A percentile compares a stretch with the other conserved stretches of the same genome.
These are phyloP conservation scores for Naganishia kalamii DNA, from an alignment of 768 basidiomycete species.

Conservation along the genomic window DNA sequence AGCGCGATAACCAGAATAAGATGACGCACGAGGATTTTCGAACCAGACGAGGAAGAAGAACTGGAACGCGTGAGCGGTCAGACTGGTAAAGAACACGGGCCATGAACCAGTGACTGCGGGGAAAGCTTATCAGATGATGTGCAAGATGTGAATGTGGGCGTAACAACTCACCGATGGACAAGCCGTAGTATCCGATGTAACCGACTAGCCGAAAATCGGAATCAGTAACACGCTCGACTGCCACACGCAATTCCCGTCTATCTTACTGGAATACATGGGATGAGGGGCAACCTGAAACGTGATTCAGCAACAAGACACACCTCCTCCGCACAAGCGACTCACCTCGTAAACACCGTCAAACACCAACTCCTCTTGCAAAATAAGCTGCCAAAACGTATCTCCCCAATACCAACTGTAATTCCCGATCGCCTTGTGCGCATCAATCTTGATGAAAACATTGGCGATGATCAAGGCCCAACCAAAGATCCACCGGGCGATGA, in stretches of 20 bases:
- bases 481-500: conserved; percentile 79
- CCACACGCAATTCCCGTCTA: conserved; percentile 51
- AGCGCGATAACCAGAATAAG: not conserved
- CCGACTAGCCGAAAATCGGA: conserved; percentile 27
- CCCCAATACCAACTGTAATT: conserved; percentile 98
- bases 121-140: not conserved
- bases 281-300: conserved; percentile 45
- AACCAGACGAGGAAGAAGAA: conserved; percentile 93
- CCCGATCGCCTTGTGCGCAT: conserved; percentile 94
- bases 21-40: conserved; percentile 77
- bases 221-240: not conserved
- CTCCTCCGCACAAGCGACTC: conserved; percentile 56
- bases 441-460: conserved; percentile 97
- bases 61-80: conserved; percentile 91
- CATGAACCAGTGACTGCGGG: conserved; percentile 42
- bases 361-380: conserved; percentile 57
- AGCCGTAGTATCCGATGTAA: conserved; percentile 82
- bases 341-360: conserved; percentile 98
- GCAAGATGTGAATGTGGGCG: not conserved
- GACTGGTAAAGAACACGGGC: conserved; percentile 76
- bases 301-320: not conserved
- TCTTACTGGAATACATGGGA: conserved; percentile 71
- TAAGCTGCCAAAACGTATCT: conserved; percentile 45
- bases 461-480: conserved; percentile 80
- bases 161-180: conserved; percentile 58